Conservation (phyloP, 306 rosid genomes). For the Hippophae tibetana region DNA sequence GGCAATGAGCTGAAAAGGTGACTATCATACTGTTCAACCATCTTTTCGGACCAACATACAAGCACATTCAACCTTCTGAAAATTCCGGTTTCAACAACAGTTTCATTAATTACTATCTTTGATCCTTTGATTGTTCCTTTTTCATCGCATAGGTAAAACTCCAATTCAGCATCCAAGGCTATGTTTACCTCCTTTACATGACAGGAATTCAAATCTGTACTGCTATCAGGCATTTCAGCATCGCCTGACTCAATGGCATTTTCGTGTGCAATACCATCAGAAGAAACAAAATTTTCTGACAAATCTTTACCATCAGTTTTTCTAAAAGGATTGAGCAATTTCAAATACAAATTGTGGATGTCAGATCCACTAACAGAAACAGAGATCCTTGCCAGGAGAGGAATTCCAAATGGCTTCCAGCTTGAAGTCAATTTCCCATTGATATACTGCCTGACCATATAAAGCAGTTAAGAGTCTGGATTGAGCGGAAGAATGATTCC, state of each 20-base stretch:
- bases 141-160: slow-evolving; percentile 68
- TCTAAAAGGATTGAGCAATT: slow-evolving; percentile 55
- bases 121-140: slow-evolving; percentile 51
- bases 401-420: slow-evolving; percentile 90
- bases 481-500: slow-evolving; percentile 10
- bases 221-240: slow-evolving; percentile 17
- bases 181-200: slow-evolving; percentile 30
- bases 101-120: slow-evolving; percentile 48
- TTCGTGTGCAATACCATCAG: slow-evolving; percentile 31
- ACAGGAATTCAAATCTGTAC: slow-evolving; percentile 24
- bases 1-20: slow-evolving; percentile 53
- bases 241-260: slow-evolving; percentile 36
- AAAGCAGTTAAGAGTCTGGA: slow-evolving; percentile 22
- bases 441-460: slow-evolving; percentile 54
- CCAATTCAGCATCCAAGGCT: slow-evolving; percentile 38
- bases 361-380: slow-evolving; percentile 52
- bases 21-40: slow-evolving; percentile 44
- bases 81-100: slow-evolving; percentile 34
- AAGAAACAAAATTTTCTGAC: slow-evolving; percentile 26
- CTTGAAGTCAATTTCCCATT: slow-evolving; percentile 52
- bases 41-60: slow-evolving; percentile 77
- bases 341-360: slow-evolving; percentile 50
- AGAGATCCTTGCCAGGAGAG: slow-evolving; percentile 51
- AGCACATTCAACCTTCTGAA: slow-evolving; percentile 47
- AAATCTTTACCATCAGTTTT: slow-evolving; percentile 27